These are phyloP conservation scores for Volvox africanus DNA, from an alignment of 139 green algal genomes.

Conservation along the genomic window DNA sequence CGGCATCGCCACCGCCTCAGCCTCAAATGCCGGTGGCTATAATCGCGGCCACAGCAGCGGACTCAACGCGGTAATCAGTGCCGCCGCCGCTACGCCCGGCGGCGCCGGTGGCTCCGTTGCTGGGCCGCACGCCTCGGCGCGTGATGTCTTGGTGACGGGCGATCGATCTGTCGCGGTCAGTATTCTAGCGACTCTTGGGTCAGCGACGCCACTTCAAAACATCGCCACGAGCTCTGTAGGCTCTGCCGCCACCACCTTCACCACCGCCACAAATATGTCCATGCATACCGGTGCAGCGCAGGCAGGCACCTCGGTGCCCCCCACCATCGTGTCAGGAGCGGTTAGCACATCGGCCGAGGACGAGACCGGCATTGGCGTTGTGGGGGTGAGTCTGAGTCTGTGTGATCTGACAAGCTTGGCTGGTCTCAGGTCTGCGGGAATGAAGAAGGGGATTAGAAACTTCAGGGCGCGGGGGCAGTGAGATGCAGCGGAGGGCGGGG, in stretches of 20 bases:
- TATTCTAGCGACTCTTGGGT: constrained; percentile 14
- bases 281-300: constrained; percentile 38
- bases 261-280: constrained; percentile 38
- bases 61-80: not conserved
- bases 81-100: too few relatives aligned
- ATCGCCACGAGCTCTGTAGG: constrained; percentile 37
- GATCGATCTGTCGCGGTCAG: constrained; percentile 10
- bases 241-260: constrained; percentile 39
- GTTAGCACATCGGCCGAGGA: constrained; percentile 30
- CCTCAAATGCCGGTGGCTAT: not conserved
- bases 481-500: too few relatives aligned
- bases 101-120: not conserved
- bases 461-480: too few relatives aligned
- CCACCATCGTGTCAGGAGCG: constrained; percentile 41
- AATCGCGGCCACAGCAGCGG: constrained; percentile 24
- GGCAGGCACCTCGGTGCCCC: constrained; percentile 11
- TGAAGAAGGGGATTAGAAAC: too few relatives aligned
- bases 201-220: constrained; percentile 37
- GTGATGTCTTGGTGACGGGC: not conserved
- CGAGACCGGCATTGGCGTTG: constrained; percentile 11
- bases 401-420: too few relatives aligned
- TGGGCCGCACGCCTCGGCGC: not conserved
- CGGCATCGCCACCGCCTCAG: not conserved
- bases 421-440: too few relatives aligned
- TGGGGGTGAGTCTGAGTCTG: constrained; percentile 17